Percentiles rank a stretch among this genome's conserved stretches.
Evolutionary conservation across 768 basidiomycete genomes (phyloP).

Genomic region (Phylloporus sp.): DNA sequence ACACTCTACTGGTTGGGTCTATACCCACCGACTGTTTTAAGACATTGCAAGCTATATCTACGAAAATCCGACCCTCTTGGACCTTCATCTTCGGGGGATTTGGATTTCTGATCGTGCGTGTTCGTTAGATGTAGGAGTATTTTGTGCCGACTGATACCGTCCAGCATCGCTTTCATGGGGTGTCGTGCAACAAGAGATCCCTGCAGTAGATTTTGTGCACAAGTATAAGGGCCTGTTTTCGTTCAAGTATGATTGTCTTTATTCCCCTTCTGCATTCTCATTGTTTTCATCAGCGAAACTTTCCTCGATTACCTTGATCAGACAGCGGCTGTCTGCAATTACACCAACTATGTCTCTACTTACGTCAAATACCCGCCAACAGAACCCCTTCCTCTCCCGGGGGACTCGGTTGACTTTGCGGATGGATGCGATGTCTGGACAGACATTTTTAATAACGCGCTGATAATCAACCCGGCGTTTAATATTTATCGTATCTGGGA

Average conservation of each 20-base stretch:
- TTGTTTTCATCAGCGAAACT: constrained; percentile 43
- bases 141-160: not conserved
- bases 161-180: constrained; percentile 57
- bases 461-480: constrained; percentile 69
- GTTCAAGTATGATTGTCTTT: constrained; percentile 50
- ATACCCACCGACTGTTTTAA: constrained; percentile 20
- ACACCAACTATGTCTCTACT: constrained; percentile 56
- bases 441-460: constrained; percentile 56
- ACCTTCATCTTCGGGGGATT: constrained; percentile 61
- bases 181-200: constrained; percentile 65
- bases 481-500: constrained; percentile 77
- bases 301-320: constrained; percentile 58
- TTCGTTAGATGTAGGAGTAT: not conserved
- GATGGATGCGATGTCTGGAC: constrained; percentile 67
- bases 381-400: constrained; percentile 66
- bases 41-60: constrained; percentile 77
- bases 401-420: constrained; percentile 43
- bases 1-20: not conserved
- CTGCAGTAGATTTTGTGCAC: constrained; percentile 71
- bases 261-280: not conserved
- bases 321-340: constrained; percentile 53
- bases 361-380: constrained; percentile 65
- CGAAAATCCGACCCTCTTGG: constrained; percentile 47
- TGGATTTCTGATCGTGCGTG: constrained; percentile 70
- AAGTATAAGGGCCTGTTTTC: constrained; percentile 68